These are phyloP conservation scores for Yueomyces sp. DNA, from an alignment of 805 yeast genomes.

Conservation along the genomic window DNA sequence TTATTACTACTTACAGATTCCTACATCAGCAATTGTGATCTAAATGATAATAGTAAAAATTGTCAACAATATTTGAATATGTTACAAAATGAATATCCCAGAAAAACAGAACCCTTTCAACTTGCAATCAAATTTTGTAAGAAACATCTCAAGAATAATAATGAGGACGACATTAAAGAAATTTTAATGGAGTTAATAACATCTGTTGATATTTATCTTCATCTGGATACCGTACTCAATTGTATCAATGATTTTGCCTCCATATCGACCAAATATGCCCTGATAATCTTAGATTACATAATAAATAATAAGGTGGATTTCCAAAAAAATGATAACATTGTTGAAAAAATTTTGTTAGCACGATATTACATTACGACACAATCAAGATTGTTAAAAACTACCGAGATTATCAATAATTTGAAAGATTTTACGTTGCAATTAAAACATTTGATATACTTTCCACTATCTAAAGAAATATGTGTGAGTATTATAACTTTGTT, in stretches of 20 bases:
- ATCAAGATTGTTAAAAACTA: conserved; percentile 9
- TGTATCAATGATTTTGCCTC: conserved; percentile 19
- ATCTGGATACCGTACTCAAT: conserved; percentile 14
- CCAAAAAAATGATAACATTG: conserved; percentile 11
- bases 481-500: conserved; percentile 25
- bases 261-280: conserved; percentile 15
- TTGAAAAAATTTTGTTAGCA: conserved; percentile 20
- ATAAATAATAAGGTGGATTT: conserved; percentile 23
- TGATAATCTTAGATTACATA: conserved; percentile 24
- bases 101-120: conserved; percentile 21
- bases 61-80: conserved; percentile 9
- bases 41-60: conserved; percentile 1
- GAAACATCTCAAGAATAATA: conserved; percentile 3
- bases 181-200: conserved; percentile 26
- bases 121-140: conserved; percentile 14
- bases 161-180: conserved; percentile 14
- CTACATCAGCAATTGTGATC: neutral
- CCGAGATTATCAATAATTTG: conserved; percentile 12
- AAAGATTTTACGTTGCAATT: conserved; percentile 14
- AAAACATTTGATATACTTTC: conserved; percentile 16
- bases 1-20: conserved; percentile 13
- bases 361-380: conserved; percentile 16
- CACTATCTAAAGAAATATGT: conserved; percentile 18
- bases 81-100: conserved; percentile 18
- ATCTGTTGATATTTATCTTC: conserved; percentile 13